Conservation (phyloP, 768 basidiomycete species). For the Lentinula raphanica region DNA sequence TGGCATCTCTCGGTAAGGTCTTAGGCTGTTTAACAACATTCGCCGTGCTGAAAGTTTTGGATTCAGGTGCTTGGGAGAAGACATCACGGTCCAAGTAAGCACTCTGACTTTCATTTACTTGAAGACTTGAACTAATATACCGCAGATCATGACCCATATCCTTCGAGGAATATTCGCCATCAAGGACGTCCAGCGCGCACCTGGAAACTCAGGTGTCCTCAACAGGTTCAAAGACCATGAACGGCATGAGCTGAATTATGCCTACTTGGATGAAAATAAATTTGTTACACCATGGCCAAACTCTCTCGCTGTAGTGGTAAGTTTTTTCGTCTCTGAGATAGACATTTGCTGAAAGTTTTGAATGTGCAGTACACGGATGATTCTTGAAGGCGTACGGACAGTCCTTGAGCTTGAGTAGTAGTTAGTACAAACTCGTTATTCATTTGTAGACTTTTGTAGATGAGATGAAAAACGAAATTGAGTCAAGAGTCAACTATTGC, state of each 20-base stretch:
- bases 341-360: not conserved
- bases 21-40: conserved; percentile 8
- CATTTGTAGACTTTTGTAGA: too few species aligned
- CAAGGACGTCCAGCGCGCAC: conserved; percentile 57
- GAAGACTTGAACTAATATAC: not conserved
- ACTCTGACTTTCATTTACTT: not conserved
- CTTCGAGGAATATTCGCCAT: conserved; percentile 61
- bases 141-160: conserved; percentile 51
- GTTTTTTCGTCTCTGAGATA: too few species aligned
- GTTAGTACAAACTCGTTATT: too few species aligned
- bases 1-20: conserved; percentile 20
- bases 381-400: not conserved
- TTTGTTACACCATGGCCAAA: conserved; percentile 62
- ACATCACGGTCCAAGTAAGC: conserved; percentile 49
- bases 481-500: too few species aligned
- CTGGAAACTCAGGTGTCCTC: conserved; percentile 61
- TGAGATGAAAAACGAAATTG: too few species aligned
- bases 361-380: not conserved
- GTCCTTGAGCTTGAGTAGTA: too few species aligned
- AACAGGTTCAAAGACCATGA: conserved; percentile 49
- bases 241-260: conserved; percentile 43
- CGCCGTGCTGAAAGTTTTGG: not conserved
- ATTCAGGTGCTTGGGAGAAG: conserved; percentile 38
- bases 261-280: conserved; percentile 51
- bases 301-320: conserved; percentile 55